phyloP scores from a whole-genome alignment of 345 rosid species.

The Citrus unshiu region DNA sequence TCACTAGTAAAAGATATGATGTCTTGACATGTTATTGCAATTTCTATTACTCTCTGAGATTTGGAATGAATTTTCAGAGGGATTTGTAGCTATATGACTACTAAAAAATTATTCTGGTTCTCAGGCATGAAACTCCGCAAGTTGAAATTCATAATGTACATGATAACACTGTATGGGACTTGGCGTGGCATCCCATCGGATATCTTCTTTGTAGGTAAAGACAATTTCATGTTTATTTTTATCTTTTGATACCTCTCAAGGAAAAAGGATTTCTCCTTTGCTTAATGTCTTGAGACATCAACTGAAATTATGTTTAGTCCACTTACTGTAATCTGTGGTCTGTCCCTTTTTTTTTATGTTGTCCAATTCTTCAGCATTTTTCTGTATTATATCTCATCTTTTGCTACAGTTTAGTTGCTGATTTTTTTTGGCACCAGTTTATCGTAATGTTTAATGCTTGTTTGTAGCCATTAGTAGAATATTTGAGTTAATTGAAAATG shows the following conservation, averaged over 20 bases:
- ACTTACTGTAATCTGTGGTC: neutral
- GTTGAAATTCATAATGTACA: slow-evolving; percentile 81
- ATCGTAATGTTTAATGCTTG: neutral
- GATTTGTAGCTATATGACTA: slow-evolving; percentile 12
- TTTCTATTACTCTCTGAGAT: neutral
- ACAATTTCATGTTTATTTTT: neutral
- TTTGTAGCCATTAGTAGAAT: neutral
- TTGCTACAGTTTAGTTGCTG: neutral
- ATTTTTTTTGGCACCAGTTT: neutral
- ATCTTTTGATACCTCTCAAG: neutral
- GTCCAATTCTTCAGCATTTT: neutral
- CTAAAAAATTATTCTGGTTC: slow-evolving; percentile 16
- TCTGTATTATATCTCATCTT: neutral
- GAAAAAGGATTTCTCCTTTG: neutral
- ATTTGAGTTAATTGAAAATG: neutral
- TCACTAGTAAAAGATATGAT: neutral
- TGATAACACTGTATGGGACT: slow-evolving; percentile 95
- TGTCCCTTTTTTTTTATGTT: neutral
- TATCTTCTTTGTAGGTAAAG: slow-evolving; percentile 95
- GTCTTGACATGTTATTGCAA: neutral
- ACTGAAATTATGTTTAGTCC: neutral
- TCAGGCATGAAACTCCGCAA: slow-evolving; percentile 96
- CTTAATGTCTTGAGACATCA: neutral
- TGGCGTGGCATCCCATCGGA: slow-evolving; percentile 98
- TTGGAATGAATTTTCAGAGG: slow-evolving; percentile 11